These are phyloP conservation scores for Cutaneotrichosporon sp. DNA, from an alignment of 1,284 basidiomycete species.

Conservation along the genomic window DNA sequence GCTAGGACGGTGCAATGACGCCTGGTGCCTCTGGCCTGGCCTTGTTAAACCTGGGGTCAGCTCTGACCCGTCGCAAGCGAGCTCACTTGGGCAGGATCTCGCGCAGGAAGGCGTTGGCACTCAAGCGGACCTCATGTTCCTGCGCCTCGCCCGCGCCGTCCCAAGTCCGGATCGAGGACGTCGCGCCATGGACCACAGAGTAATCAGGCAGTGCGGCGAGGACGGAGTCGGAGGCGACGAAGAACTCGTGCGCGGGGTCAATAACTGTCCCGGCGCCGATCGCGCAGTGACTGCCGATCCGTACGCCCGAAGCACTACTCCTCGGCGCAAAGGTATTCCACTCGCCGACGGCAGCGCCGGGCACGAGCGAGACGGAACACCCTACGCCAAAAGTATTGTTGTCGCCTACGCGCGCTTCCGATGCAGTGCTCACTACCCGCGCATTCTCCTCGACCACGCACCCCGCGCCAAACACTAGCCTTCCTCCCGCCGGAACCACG, in stretches of 20 bases:
- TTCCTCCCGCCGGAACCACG: constrained; percentile 67
- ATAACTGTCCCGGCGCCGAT: constrained; percentile 6
- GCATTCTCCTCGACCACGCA: constrained; percentile 90
- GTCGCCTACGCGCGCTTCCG: constrained; percentile 76
- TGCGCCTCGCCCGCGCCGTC: constrained; percentile 78
- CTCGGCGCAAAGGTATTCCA: constrained; percentile 11
- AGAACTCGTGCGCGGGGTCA: neutral
- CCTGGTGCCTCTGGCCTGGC: constrained; percentile 1
- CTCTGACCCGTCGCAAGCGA: too few relatives aligned
- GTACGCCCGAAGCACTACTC: constrained; percentile 6
- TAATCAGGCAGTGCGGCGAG: constrained; percentile 81
- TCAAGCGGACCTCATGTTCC: constrained; percentile 71
- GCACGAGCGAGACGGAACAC: constrained; percentile 58
- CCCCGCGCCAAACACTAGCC: constrained; percentile 77
- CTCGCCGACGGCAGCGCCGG: constrained; percentile 4
- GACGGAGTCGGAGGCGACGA: neutral
- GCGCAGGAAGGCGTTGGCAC: constrained; percentile 82
- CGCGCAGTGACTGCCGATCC: constrained; percentile 9
- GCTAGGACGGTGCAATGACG: too few relatives aligned
- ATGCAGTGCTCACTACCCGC: constrained; percentile 55
- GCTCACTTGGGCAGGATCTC: constrained; percentile 78
- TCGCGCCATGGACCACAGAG: constrained; percentile 75
- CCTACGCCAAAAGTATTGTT: constrained; percentile 90
- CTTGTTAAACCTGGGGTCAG: constrained; percentile 6
- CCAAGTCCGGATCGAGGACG: constrained; percentile 69